Percentiles rank a stretch among this genome's conserved stretches.
Evolutionary conservation across 192 early-diverging fungal genomes (phyloP).

Genomic region (Podila epicladia): DNA sequence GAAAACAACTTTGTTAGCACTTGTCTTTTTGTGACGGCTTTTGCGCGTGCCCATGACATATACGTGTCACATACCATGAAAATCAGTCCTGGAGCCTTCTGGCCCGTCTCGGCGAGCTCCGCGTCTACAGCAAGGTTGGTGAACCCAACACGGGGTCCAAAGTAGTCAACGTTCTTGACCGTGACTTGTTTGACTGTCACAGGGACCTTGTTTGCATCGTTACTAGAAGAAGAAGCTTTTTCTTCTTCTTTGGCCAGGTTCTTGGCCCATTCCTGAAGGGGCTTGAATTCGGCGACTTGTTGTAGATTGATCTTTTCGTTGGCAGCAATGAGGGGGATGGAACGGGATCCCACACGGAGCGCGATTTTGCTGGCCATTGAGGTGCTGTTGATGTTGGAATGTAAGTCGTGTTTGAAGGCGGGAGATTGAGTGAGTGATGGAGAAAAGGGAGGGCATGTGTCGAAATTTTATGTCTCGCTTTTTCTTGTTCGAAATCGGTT

Average conservation of each 20-base stretch:
- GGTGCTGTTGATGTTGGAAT: not conserved
- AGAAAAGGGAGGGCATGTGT: not conserved
- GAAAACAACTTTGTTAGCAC: not conserved
- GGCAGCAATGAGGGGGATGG: constrained; percentile 32
- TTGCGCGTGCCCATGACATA: too few species aligned
- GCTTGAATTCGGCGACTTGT: constrained; percentile 59
- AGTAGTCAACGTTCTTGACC: constrained; percentile 81
- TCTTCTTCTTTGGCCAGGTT: constrained; percentile 55
- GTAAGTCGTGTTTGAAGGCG: not conserved
- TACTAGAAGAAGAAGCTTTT: constrained; percentile 3
- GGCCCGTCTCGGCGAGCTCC: constrained; percentile 54
- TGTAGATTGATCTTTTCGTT: constrained; percentile 42
- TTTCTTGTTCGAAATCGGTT: too few species aligned
- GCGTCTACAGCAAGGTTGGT: constrained; percentile 75
- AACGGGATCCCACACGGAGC: constrained; percentile 38
- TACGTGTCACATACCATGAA: constrained; percentile 68
- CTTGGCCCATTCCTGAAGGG: constrained; percentile 66
- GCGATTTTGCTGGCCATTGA: constrained; percentile 36
- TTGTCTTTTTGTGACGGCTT: too few species aligned
- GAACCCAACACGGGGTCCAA: constrained; percentile 76
- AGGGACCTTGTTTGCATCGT: constrained; percentile 15
- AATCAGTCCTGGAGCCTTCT: constrained; percentile 73
- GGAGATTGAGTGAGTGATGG: not conserved
- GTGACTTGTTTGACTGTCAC: constrained; percentile 61
- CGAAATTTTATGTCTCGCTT: too few species aligned